phyloP scores from a whole-genome alignment of 257 asterid genomes.

The Salvia hispanica region DNA sequence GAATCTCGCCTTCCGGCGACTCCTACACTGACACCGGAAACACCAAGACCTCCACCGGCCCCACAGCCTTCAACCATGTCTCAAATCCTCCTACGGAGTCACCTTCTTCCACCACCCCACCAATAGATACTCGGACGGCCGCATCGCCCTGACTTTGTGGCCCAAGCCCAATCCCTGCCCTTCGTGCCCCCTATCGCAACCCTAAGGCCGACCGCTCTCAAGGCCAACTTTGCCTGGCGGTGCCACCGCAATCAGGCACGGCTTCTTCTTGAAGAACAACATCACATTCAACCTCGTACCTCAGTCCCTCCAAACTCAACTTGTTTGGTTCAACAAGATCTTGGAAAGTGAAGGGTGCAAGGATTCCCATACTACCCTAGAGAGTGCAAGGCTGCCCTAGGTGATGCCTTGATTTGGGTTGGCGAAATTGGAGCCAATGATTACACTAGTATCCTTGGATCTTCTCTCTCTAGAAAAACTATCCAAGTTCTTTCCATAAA shows the following conservation, averaged over 20 bases:
- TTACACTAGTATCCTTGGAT: constrained; percentile 59
- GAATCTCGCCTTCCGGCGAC: constrained; percentile 75
- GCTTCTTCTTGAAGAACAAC: constrained; percentile 61
- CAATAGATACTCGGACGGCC: constrained; percentile 82
- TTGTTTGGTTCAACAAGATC: constrained; percentile 53
- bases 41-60: constrained; percentile 65
- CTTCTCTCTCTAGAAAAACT: constrained; percentile 38
- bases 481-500: constrained; percentile 51
- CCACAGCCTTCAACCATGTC: constrained; percentile 54
- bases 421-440: constrained; percentile 84
- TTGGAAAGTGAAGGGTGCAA: constrained; percentile 56
- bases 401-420: constrained; percentile 69
- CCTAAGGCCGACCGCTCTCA: constrained; percentile 39
- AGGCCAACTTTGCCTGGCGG: constrained; percentile 77
- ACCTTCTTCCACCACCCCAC: constrained; percentile 84
- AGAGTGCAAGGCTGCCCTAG: constrained; percentile 46
- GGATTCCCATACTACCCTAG: constrained; percentile 29
- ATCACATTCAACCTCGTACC: constrained; percentile 58
- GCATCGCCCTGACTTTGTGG: constrained; percentile 64
- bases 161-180: constrained; percentile 57
- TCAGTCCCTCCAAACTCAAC: constrained; percentile 65
- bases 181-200: constrained; percentile 53
- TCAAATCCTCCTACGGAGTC: constrained; percentile 73
- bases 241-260: constrained; percentile 65
- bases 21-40: constrained; percentile 90